Conservation (phyloP, 2,329 filamentous ascomycete genomes). For the Hypoxylon sp. region DNA sequence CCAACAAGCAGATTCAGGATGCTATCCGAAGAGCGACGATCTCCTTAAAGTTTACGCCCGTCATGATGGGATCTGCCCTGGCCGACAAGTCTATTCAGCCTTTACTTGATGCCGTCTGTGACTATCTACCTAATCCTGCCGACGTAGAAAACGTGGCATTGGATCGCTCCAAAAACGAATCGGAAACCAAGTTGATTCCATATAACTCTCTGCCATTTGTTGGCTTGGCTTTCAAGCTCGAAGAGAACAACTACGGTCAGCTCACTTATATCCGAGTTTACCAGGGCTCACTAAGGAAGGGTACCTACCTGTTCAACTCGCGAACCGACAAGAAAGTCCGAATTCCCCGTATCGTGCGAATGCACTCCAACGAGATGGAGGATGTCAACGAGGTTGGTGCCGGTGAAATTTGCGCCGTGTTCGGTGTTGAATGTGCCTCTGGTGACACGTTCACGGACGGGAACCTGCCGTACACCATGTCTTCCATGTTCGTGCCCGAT, state of each 20-base stretch:
- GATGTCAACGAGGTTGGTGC: slow-evolving; percentile 93
- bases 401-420: slow-evolving; percentile 98
- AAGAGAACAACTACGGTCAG: slow-evolving; percentile 98
- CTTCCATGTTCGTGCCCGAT: slow-evolving; percentile 97
- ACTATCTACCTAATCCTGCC: slow-evolving; percentile 92
- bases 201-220: slow-evolving; percentile 96
- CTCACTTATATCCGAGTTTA: slow-evolving; percentile 99
- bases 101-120: slow-evolving; percentile 96
- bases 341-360: slow-evolving; percentile 96
- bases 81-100: slow-evolving; percentile 96
- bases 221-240: slow-evolving; percentile 96
- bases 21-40: slow-evolving; percentile 95
- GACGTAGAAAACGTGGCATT: slow-evolving; percentile 92
- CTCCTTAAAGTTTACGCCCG: slow-evolving; percentile 88
- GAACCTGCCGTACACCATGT: slow-evolving; percentile 92
- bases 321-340: slow-evolving; percentile 96
- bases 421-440: slow-evolving; percentile 96
- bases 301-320: slow-evolving; percentile 92
- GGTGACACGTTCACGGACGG: slow-evolving; percentile 99
- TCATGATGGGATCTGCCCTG: slow-evolving; percentile 95
- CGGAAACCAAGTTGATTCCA: slow-evolving; percentile 86
- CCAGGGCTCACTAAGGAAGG: slow-evolving; percentile 91
- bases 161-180: slow-evolving; percentile 84
- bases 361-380: slow-evolving; percentile 99
- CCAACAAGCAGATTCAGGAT: slow-evolving; percentile 85